A percentile compares a stretch with the other conserved stretches of the same genome.
These are phyloP conservation scores for Dictyophora rubrovolvata DNA, from an alignment of 768 basidiomycete genomes.

Conservation along the genomic window DNA sequence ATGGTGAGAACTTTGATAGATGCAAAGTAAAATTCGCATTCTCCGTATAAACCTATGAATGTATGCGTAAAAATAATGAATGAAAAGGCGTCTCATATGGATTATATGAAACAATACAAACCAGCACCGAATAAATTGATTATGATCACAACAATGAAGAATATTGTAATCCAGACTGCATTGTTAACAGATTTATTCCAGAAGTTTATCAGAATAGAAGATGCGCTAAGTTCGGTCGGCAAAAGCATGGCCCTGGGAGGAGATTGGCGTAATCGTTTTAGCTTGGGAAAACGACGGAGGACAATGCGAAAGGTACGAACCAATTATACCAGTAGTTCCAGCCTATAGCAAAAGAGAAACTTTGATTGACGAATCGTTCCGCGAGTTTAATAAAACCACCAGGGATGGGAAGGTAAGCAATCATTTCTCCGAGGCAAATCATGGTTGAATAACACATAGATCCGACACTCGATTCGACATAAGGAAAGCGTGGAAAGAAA, in stretches of 20 bases:
- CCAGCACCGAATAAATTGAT: conserved; percentile 28
- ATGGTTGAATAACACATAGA: conserved; percentile 64
- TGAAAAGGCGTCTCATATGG: neutral
- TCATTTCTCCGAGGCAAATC: conserved; percentile 55
- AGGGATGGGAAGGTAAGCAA: conserved; percentile 67
- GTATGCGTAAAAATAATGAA: neutral
- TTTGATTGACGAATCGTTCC: conserved; percentile 72
- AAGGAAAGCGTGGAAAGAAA: conserved; percentile 16
- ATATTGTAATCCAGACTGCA: conserved; percentile 22
- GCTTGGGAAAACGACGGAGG: neutral
- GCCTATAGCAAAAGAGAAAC: conserved; percentile 48
- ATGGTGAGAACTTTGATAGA: conserved; percentile 90
- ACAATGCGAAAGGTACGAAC: neutral
- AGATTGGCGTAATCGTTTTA: conserved; percentile 6
- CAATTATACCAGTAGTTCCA: conserved; percentile 33
- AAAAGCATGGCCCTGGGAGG: conserved; percentile 38
- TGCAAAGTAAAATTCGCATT: conserved; percentile 78
- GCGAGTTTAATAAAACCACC: conserved; percentile 76
- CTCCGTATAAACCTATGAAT: conserved; percentile 21
- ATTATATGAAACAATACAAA: conserved; percentile 20
- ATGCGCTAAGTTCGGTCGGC: conserved; percentile 69
- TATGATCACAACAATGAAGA: conserved; percentile 22
- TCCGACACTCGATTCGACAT: conserved; percentile 30
- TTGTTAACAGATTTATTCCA: conserved; percentile 42
- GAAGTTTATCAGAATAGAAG: conserved; percentile 57